A percentile compares a stretch with the other conserved stretches of the same genome.
Conservation (phyloP, 2,329 filamentous ascomycete species). For the Neonectria neomacrospora region DNA sequence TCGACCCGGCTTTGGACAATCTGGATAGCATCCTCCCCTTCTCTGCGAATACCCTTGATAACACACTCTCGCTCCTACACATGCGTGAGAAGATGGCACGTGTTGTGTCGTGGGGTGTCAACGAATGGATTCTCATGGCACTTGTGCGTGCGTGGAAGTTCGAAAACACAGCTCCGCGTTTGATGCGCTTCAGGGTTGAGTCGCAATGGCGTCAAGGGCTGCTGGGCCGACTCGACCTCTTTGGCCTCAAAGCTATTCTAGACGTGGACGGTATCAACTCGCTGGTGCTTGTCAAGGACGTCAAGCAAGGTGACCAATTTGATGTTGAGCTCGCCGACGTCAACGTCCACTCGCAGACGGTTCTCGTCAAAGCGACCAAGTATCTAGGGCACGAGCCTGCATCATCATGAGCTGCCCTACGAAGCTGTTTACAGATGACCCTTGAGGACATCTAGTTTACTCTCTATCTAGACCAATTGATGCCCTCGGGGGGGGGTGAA, state of each 20-base stretch:
- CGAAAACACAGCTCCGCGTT: constrained; percentile 59
- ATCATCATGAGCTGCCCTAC: neutral
- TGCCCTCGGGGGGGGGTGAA: neutral
- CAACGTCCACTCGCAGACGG: constrained; percentile 59
- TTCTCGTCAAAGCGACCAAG: constrained; percentile 59
- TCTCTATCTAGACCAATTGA: neutral
- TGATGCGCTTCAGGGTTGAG: constrained; percentile 60
- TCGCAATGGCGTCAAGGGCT: constrained; percentile 50
- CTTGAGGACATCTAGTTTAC: neutral
- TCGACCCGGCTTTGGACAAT: constrained; percentile 44
- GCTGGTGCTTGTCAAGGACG: constrained; percentile 53
- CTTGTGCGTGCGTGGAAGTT: constrained; percentile 70
- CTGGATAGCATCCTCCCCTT: constrained; percentile 59
- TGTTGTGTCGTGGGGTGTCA: constrained; percentile 55
- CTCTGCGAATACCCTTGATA: constrained; percentile 52
- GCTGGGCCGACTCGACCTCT: constrained; percentile 61
- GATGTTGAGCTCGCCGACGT: constrained; percentile 66
- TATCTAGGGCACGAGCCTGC: constrained; percentile 33
- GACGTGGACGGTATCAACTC: constrained; percentile 52
- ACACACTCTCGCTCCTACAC: constrained; percentile 61
- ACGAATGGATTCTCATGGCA: constrained; percentile 69
- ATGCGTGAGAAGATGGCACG: constrained; percentile 64
- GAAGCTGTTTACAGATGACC: neutral
- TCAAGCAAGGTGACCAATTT: constrained; percentile 63
- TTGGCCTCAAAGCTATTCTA: constrained; percentile 58